phyloP scores from a whole-genome alignment of 73 alveolate genomes.

The Uronychia setigera region DNA sequence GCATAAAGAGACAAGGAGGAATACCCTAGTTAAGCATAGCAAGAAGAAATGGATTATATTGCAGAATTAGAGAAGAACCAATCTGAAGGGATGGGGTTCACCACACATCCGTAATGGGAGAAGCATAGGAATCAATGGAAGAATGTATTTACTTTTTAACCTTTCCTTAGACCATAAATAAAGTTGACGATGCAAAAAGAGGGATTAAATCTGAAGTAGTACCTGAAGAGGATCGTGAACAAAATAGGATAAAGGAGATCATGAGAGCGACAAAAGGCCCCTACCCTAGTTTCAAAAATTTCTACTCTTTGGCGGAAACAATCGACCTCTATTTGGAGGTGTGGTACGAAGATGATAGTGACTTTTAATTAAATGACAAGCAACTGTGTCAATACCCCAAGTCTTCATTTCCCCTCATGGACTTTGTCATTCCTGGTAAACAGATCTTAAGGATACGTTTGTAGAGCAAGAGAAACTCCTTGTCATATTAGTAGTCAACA shows the following conservation, averaged over 20 bases:
- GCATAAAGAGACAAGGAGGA: too few relatives aligned
- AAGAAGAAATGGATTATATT: too few relatives aligned
- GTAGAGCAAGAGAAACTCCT: neutral
- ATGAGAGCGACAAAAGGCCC: slow-evolving; percentile 39
- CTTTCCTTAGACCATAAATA: neutral
- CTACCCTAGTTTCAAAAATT: slow-evolving; percentile 21
- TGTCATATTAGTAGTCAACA: neutral
- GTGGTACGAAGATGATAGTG: slow-evolving; percentile 39
- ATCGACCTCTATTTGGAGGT: slow-evolving; percentile 47
- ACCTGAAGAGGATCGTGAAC: slow-evolving; percentile 36
- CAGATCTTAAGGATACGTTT: neutral
- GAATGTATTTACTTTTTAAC: neutral
- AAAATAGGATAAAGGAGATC: slow-evolving; percentile 19
- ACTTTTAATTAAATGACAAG: too few relatives aligned
- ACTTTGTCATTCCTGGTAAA: neutral
- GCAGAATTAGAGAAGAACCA: too few relatives aligned
- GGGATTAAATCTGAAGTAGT: slow-evolving; percentile 5
- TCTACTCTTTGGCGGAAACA: slow-evolving; percentile 34
- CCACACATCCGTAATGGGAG: neutral
- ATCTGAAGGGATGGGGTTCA: too few relatives aligned
- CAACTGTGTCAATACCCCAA: too few relatives aligned
- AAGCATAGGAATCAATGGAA: neutral
- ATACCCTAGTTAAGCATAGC: too few relatives aligned
- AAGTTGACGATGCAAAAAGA: slow-evolving; percentile 21
- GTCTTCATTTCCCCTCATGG: too few relatives aligned